Base-by-base conservation (phyloP, 2,329 filamentous ascomycete genomes). In the Aureobasidium vineae region DNA sequence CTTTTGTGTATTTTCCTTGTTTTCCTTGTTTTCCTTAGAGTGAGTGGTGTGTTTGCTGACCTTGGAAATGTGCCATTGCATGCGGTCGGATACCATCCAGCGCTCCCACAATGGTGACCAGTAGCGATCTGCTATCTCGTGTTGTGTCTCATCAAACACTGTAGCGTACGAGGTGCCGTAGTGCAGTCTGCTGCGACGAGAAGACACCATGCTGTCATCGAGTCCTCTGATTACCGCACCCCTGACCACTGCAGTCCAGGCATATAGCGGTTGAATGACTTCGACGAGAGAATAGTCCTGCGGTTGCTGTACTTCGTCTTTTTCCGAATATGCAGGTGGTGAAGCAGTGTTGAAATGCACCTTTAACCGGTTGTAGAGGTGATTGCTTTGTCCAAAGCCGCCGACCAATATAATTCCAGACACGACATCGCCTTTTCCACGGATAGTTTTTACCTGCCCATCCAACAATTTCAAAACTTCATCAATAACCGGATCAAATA, bases 21-120 rank as follows among this genome's bases (percentile, higher is more conserved):
- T 28, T 40, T 66, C n/a, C 16, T 26, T 47, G 54, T 33, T 15
- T 13, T 31, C 21, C 26, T 47, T 47, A 6, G 65, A 2, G 52
- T 19, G 31, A 21, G 26, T 16, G 21, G 23, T 15, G 19, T 13
- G 15, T 16, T 28, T 15, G 33, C 23, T n/a, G 33, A 66, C 66
- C 33, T 91, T 92, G 68, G 87, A 85, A 74, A 92, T 91, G 76
- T 93, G 90, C 90, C 90, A 93, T 78, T 93, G 90, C 90, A 94
- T 93, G 52, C 90, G 83, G 75, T 93, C 89, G 56, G 85, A 88
- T 5, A 93, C 89, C 90, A 93, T 93, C 90, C 90, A 93, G 56
- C 90, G 79, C 78, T 93, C 90, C 90, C 90, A 93, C 26, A 93
- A 76, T 6, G 90, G 90, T 70, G 86, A 90, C 90, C 90, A 94